Conservation (phyloP, 2,329 filamentous ascomycete species). For the Fusarium proliferatum region DNA sequence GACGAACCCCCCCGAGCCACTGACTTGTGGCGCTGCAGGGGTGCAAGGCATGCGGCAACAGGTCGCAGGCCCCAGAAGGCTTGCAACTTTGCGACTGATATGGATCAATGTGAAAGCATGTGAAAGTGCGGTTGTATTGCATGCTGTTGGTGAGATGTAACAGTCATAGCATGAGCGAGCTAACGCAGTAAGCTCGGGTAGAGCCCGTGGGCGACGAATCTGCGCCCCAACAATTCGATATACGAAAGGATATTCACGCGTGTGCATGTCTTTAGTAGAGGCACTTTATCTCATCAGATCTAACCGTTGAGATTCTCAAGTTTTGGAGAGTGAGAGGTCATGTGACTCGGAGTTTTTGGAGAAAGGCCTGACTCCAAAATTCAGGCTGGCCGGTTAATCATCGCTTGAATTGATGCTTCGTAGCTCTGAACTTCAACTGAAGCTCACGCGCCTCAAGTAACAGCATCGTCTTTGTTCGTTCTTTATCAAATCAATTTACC, state of each 20-base stretch:
- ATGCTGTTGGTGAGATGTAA: conserved; percentile 32
- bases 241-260: conserved; percentile 1
- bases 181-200: conserved; percentile 27
- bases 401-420: conserved; percentile 31
- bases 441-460: conserved; percentile 30
- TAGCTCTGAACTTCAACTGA: conserved; percentile 32
- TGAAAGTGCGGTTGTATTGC: conserved; percentile 44
- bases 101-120: conserved; percentile 31
- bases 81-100: conserved; percentile 7
- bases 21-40: conserved; percentile 36
- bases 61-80: conserved; percentile 6
- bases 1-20: conserved; percentile 15
- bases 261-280: conserved; percentile 5
- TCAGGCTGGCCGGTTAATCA: conserved; percentile 27
- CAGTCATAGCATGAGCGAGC: not conserved
- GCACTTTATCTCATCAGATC: conserved; percentile 32
- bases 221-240: conserved; percentile 40
- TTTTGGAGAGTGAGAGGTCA: conserved; percentile 7
- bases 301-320: conserved; percentile 35
- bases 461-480: conserved; percentile 23
- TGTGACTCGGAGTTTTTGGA: not conserved
- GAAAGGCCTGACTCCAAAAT: conserved; percentile 12
- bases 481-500: conserved; percentile 8
- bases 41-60: conserved; percentile 3
- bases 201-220: conserved; percentile 23